Evolutionary conservation across 1,139 yeast species (phyloP).

Genomic region (Yamadazyma dendronema): DNA sequence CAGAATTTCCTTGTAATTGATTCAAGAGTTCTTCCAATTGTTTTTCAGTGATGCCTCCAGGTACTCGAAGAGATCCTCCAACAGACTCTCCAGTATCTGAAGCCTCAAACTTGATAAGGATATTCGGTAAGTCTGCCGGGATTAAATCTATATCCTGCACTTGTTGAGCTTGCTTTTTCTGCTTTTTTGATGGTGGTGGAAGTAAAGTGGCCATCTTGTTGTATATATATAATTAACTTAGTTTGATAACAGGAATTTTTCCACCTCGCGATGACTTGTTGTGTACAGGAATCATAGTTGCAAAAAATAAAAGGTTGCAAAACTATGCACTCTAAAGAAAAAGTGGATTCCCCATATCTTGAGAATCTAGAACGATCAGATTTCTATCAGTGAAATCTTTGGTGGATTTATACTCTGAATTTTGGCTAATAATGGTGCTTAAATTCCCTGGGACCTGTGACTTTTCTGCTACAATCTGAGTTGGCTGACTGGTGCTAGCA

Average conservation of each 20-base stretch:
- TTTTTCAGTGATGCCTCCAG: slow-evolving; percentile 81
- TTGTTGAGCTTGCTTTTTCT: slow-evolving; percentile 78
- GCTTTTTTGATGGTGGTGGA: slow-evolving; percentile 93
- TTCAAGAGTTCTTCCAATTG: slow-evolving; percentile 88
- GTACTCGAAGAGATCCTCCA: slow-evolving; percentile 87
- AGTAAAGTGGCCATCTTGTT: slow-evolving; percentile 84
- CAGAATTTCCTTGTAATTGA: slow-evolving; percentile 61
- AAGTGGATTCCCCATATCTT: slow-evolving; percentile 12
- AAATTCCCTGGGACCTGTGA: background rate
- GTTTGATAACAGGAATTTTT: slow-evolving; percentile 1
- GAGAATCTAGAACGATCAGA: slow-evolving; percentile 13
- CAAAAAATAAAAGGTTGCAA: background rate
- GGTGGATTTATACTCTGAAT: background rate
- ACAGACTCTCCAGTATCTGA: slow-evolving; percentile 89
- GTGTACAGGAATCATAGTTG: background rate
- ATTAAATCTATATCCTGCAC: slow-evolving; percentile 72
- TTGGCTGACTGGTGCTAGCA: background rate
- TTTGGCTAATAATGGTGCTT: background rate
- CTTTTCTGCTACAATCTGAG: background rate
- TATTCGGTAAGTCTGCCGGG: slow-evolving; percentile 83
- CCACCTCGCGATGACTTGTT: slow-evolving; percentile 5
- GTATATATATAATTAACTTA: too few species aligned
- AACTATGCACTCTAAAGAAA: slow-evolving; percentile 1
- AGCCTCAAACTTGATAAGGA: slow-evolving; percentile 85
- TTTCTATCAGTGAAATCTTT: slow-evolving; percentile 2